Percentiles rank a stretch among this genome's conserved stretches.
phyloP scores from a whole-genome alignment of 768 basidiomycete species.

The Rubroboletus pulcherrimus region DNA sequence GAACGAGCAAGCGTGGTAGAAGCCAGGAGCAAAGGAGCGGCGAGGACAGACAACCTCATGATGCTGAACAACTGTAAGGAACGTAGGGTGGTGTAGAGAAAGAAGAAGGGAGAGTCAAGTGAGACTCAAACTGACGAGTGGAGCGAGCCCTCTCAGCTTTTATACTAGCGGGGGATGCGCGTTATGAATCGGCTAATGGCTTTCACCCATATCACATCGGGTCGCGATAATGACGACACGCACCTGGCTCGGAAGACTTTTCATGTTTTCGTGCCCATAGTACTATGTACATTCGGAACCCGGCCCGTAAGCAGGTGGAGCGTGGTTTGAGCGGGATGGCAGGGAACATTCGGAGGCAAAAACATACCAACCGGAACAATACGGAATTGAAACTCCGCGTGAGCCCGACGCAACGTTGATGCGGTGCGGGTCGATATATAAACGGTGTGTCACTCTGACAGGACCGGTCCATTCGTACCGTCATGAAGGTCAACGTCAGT shows the following conservation, averaged over 20 bases:
- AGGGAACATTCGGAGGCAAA: neutral
- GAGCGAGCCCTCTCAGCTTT: neutral
- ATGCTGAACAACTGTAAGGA: neutral
- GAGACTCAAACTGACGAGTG: neutral
- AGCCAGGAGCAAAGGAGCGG: constrained; percentile 17
- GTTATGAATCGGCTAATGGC: constrained; percentile 6
- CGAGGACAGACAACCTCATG: constrained; percentile 17
- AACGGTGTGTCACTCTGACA: neutral
- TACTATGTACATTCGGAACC: neutral
- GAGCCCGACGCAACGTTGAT: neutral
- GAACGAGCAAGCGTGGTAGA: constrained; percentile 17
- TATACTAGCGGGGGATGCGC: constrained; percentile 2
- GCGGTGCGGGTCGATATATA: neutral
- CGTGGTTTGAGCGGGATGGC: too few species aligned
- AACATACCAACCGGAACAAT: neutral
- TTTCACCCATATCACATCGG: constrained; percentile 4
- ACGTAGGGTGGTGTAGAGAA: neutral
- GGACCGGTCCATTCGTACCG: neutral
- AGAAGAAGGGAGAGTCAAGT: neutral
- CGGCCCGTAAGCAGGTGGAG: neutral
- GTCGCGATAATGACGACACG: neutral
- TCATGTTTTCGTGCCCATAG: too few species aligned
- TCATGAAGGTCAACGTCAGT: constrained; percentile 30
- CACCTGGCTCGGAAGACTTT: neutral
- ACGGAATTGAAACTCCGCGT: neutral